Conservation (phyloP, 2,329 filamentous ascomycete genomes). For the Teratosphaeria epicoccoides region DNA sequence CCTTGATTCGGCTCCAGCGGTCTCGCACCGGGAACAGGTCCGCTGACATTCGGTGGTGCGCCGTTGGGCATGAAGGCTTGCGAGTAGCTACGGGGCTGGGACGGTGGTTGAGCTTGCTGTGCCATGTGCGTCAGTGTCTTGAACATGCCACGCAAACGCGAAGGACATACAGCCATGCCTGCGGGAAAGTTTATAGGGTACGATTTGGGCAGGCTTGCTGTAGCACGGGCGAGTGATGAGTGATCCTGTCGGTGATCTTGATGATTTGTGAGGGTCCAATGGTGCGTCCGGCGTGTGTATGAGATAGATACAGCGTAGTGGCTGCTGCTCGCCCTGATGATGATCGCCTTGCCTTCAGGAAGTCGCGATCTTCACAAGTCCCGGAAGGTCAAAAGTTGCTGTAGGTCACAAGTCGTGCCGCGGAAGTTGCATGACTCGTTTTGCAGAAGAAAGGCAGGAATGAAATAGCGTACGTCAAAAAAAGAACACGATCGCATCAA, state of each 20-base stretch:
- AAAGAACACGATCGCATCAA: no score
- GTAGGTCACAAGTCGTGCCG: no score
- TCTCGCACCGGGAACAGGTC: constrained; percentile 30
- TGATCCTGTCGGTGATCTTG: background rate
- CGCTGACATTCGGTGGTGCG: constrained; percentile 23
- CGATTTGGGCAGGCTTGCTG: background rate
- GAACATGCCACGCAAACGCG: background rate
- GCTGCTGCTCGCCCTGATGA: background rate
- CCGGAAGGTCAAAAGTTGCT: background rate
- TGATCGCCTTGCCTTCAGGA: background rate
- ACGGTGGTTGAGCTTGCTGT: constrained; percentile 33
- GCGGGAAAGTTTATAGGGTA: background rate
- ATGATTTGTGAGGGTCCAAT: background rate
- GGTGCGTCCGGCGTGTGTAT: background rate
- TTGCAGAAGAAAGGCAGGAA: no score
- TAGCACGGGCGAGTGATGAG: background rate
- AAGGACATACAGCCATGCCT: constrained; percentile 2
- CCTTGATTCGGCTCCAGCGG: constrained; percentile 44
- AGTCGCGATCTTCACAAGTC: background rate
- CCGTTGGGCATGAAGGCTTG: constrained; percentile 38
- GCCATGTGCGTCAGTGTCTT: constrained; percentile 4
- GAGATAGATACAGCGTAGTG: background rate
- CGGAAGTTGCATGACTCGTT: no score
- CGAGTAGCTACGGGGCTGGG: constrained; percentile 40
- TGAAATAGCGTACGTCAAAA: no score